phyloP scores from a whole-genome alignment of 768 basidiomycete genomes.

The Russula abietina region DNA sequence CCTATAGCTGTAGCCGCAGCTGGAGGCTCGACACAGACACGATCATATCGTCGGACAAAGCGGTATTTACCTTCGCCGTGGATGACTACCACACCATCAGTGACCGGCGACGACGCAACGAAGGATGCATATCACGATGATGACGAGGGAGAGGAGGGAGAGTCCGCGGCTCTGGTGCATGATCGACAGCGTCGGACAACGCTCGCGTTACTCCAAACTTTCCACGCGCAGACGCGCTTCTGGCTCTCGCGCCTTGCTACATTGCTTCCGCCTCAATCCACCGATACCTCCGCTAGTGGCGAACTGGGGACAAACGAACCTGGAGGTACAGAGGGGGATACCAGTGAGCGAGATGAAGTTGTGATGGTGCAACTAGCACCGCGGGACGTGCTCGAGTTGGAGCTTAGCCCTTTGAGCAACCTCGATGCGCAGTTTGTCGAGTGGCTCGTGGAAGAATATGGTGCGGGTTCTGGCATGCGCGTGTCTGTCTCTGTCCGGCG shows the following conservation, averaged over 20 bases:
- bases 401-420: slow-evolving; percentile 66
- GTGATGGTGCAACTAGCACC: slow-evolving; percentile 23
- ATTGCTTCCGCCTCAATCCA: not conserved
- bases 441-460: slow-evolving; percentile 69
- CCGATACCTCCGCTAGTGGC: not conserved
- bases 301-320: not conserved
- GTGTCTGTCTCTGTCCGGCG: slow-evolving; percentile 38
- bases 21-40: not conserved
- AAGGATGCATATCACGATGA: not conserved
- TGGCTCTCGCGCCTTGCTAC: slow-evolving; percentile 43
- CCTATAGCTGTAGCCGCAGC: not conserved
- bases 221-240: slow-evolving; percentile 57
- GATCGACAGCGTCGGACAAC: slow-evolving; percentile 39
- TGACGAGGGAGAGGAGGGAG: slow-evolving; percentile 33
- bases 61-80: slow-evolving; percentile 23
- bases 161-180: slow-evolving; percentile 40
- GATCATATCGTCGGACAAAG: slow-evolving; percentile 23
- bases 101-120: not conserved
- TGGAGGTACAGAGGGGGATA: too few species aligned
- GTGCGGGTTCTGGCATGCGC: slow-evolving; percentile 33
- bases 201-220: slow-evolving; percentile 52
- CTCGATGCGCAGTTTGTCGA: slow-evolving; percentile 71
- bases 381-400: slow-evolving; percentile 47
- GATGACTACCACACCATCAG: slow-evolving; percentile 22
- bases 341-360: not conserved